Base-by-base conservation (phyloP, 768 basidiomycete genomes). In the Calocybe cyanea region DNA sequence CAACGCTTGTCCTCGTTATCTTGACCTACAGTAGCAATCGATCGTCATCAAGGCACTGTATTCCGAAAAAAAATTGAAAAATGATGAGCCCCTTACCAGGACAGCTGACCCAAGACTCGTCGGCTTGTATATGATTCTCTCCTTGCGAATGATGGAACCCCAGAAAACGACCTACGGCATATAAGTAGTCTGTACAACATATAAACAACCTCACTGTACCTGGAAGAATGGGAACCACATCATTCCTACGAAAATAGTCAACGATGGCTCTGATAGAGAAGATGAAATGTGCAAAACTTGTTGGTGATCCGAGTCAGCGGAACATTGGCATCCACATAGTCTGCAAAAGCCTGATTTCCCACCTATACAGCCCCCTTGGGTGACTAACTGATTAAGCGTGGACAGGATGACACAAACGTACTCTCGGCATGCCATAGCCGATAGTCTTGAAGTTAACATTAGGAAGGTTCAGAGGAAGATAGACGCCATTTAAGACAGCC, bases 391-490 rank as follows among this genome's bases (percentile, higher is more conserved):
- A 39, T 10, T 46, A n/a, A n/a, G n/a, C n/a, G n/a, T 18, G 23
- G 8, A 36, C 7, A 32, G 11, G 15, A n/a, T 19, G 18, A 24
- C 9, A 23, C 14, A 18, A 19, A 51, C 52, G 9, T 47, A 72
- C 69, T 43, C 73, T 63, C 15, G 75, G 73, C 63, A 70, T 57
- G 1, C 73, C 73, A 51, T 72, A 76, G 0, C 65, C 64, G 19
- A 75, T 61, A 10, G 62, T 62, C 20, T 50, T 63, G 57, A 72
- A 61, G 6, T 63, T 61, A 2, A 69, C 65, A 9, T 55, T 61
- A 2, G 76, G 67, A 24, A 82, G 58, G 46, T 77, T 72, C 18
- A 77, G 59, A n/a, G 75, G 74, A 4, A 81, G 67, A 57, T 68
- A 77, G n/a, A 80, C 63, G 5, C 72, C 63, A 44, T 78, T 76